Base-by-base conservation (phyloP, 805 yeast species). In the Ogataea wickerhamii region DNA sequence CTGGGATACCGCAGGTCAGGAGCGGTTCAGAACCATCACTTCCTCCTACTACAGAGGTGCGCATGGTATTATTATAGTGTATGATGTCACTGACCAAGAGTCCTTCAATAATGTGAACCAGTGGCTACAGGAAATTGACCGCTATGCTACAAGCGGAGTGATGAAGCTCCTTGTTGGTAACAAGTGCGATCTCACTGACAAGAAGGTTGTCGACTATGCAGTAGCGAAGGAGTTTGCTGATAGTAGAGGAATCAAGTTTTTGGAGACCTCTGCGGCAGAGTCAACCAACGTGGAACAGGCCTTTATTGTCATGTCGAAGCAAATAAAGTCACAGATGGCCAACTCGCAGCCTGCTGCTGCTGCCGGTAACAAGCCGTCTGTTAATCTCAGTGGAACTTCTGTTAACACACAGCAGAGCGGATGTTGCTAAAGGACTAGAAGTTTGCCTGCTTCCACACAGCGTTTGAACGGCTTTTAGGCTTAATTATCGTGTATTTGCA, bases 1-100 rank as follows among this genome's bases (percentile, higher is more conserved):
- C 60, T 93, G 98, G 98, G 98, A 93, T 63, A 93, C 98, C 40
- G 98, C 98, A 10, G 98, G 98, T 32, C 98, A 93, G 71, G 98
- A 93, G 66, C 74, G 98, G 55, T 93, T 93, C 71, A 82, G 98
- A 68, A 93, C 98, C 36, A 91, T 91, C 68, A 93, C 98, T 10
- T 86, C 96, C 11, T 87, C 96, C 12, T 91, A 91, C 70, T 91
- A 91, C 73, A 83, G 98, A 64, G 98, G 98, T 40, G 96, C 98
- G 10, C 98, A 91, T 61, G 98, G 98, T 45, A 93, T 91, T 64
- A 93, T 91, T 56, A 91, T 91, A 54, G 98, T 91, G 37, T 91
- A 93, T 64, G 98, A 91, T 61, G 97, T 93, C 32, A 93, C 98
- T 36, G 98, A 93, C 66, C 96, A 87, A 67, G 96, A 87, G 63